Percentiles rank a stretch among this genome's conserved stretches.
phyloP scores from a whole-genome alignment of 2,329 filamentous ascomycete genomes.

The Helotiales sp. region DNA sequence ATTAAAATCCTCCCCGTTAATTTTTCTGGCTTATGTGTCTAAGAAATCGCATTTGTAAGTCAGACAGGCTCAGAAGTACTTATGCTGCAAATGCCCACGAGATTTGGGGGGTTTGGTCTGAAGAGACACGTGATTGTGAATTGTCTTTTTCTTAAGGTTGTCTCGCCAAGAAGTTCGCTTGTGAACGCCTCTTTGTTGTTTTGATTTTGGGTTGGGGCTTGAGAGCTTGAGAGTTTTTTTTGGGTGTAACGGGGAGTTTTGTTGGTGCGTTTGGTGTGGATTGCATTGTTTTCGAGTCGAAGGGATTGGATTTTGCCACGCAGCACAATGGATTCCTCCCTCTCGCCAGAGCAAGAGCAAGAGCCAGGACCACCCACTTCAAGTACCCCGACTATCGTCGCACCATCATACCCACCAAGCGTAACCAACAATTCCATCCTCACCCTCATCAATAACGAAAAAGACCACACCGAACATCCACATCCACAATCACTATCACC shows the following conservation, averaged over 20 bases:
- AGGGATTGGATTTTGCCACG: no score
- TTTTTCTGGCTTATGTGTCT: constrained; percentile 2
- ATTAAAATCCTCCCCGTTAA: constrained; percentile 1
- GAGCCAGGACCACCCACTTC: not conserved
- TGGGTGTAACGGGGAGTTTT: no score
- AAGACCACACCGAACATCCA: not conserved
- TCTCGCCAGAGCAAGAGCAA: not conserved
- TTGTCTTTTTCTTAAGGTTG: no score
- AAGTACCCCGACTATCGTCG: not conserved
- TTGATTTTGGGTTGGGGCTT: not conserved
- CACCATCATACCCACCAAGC: constrained; percentile 5
- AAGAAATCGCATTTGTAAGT: not conserved
- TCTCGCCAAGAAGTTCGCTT: no score
- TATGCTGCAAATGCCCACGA: not conserved
- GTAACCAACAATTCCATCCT: not conserved
- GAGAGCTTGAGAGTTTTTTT: not conserved
- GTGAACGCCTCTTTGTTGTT: not conserved
- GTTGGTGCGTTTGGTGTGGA: no score
- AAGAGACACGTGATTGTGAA: not conserved
- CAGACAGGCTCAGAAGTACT: not conserved
- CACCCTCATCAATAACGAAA: no score
- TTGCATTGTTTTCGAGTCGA: no score
- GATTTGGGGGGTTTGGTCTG: not conserved
- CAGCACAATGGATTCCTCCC: not conserved
- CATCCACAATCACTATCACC: not conserved